phyloP scores from a whole-genome alignment of 108 stramenopile species.

The Skeletonema menzelii region DNA sequence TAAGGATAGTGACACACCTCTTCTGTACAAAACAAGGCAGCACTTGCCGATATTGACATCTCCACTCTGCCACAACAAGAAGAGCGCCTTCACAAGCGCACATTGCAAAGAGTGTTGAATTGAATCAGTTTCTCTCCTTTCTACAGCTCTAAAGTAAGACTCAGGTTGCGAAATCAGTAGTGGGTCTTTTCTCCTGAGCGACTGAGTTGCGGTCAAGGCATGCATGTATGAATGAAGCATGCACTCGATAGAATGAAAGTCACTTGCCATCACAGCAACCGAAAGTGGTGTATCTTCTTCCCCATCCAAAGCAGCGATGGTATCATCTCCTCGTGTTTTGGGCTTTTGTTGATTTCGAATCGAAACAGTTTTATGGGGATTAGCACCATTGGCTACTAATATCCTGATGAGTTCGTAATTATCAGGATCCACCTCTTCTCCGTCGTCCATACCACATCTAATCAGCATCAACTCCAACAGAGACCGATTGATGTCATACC shows the following conservation, averaged over 20 bases:
- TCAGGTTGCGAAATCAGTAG: constrained; percentile 61
- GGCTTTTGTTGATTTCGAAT: constrained; percentile 2
- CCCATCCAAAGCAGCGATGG: background rate
- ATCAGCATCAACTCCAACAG: constrained; percentile 28
- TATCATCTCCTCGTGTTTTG: background rate
- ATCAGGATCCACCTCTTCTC: background rate
- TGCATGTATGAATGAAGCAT: constrained; percentile 29
- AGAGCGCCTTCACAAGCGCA: constrained; percentile 36
- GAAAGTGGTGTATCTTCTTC: constrained; percentile 22
- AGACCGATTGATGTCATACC: constrained; percentile 23
- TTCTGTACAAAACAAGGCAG: constrained; percentile 20
- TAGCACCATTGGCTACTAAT: constrained; percentile 25
- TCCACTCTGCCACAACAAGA: constrained; percentile 14
- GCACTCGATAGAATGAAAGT: constrained; percentile 17
- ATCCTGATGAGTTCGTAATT: constrained; percentile 25
- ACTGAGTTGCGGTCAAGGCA: constrained; percentile 1
- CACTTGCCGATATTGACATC: constrained; percentile 3
- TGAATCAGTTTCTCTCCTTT: constrained; percentile 43
- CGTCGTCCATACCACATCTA: background rate
- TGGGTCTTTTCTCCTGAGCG: constrained; percentile 58
- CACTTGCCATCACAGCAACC: constrained; percentile 15
- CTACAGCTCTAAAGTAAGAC: constrained; percentile 54
- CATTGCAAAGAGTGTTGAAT: constrained; percentile 30
- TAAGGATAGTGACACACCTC: constrained; percentile 18
- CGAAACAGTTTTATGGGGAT: constrained; percentile 16